These are phyloP conservation scores for Datura wrightii DNA, from an alignment of 257 asterid genomes.

Conservation along the genomic window DNA sequence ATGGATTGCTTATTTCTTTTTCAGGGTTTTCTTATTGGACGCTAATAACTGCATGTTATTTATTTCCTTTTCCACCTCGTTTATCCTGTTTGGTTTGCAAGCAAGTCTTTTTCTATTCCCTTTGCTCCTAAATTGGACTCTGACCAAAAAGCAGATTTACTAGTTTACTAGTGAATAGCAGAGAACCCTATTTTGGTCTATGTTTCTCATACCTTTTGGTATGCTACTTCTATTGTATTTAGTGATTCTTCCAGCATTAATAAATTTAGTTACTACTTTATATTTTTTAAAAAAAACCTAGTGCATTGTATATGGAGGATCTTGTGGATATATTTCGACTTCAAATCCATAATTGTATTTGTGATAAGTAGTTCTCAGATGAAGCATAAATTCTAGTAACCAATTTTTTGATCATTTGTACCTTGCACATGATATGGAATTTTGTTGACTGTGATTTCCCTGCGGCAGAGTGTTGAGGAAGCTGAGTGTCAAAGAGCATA, in stretches of 20 bases:
- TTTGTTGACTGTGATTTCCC: slow-evolving; percentile 4
- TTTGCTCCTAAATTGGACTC: slow-evolving; percentile 10
- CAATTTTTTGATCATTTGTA: slow-evolving; percentile 4
- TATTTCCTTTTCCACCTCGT: background rate
- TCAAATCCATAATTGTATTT: background rate
- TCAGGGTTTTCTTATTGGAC: slow-evolving; percentile 10
- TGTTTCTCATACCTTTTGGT: slow-evolving; percentile 4
- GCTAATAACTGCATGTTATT: background rate
- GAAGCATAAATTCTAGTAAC: background rate
- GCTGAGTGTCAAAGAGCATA: slow-evolving; percentile 96
- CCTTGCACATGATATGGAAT: slow-evolving; percentile 24
- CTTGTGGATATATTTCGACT: background rate
- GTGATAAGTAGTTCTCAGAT: background rate
- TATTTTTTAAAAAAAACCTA: background rate
- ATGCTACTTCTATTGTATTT: background rate
- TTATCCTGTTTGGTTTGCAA: slow-evolving; percentile 16
- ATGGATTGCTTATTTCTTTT: background rate
- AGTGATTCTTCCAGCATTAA: background rate
- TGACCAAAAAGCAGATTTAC: background rate
- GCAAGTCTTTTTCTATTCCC: slow-evolving; percentile 23
- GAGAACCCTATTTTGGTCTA: slow-evolving; percentile 11
- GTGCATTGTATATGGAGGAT: slow-evolving; percentile 16
- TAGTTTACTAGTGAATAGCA: background rate
- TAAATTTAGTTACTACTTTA: background rate
- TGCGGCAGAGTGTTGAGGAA: slow-evolving; percentile 89